Percentiles rank a stretch among this genome's conserved stretches.
Conservation (phyloP, 2,329 filamentous ascomycete species). For the Septoria linicola region DNA sequence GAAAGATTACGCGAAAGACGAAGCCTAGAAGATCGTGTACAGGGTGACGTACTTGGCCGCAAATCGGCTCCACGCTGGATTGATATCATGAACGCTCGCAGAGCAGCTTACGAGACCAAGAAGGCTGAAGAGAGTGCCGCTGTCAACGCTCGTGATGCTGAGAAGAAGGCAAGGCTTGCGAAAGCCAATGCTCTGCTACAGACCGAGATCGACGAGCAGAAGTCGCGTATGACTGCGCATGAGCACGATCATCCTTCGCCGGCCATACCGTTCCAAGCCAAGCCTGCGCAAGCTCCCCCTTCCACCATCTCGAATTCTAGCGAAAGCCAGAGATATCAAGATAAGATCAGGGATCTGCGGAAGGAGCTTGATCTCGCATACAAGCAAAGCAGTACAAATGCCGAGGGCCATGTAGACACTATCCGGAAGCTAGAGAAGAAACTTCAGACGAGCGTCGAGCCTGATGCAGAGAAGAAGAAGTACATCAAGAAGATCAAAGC, state of each 20-base stretch:
- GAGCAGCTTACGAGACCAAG: slow-evolving; percentile 23
- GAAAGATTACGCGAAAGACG: slow-evolving; percentile 3
- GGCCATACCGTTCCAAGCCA: slow-evolving; percentile 16
- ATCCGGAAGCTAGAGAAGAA: slow-evolving; percentile 26
- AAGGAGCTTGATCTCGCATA: slow-evolving; percentile 28
- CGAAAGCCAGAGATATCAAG: slow-evolving; percentile 24
- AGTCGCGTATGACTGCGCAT: slow-evolving; percentile 28
- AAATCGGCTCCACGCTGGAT: slow-evolving; percentile 26
- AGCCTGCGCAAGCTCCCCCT: not conserved
- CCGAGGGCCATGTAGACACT: slow-evolving; percentile 25
- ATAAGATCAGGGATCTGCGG: slow-evolving; percentile 26
- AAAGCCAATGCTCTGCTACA: slow-evolving; percentile 31
- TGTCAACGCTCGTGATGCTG: slow-evolving; percentile 19
- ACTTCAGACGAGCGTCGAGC: slow-evolving; percentile 19
- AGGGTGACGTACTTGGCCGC: slow-evolving; percentile 12
- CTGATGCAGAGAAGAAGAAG: slow-evolving; percentile 16
- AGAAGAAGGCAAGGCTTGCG: slow-evolving; percentile 24
- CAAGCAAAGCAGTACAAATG: slow-evolving; percentile 27
- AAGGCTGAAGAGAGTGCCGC: slow-evolving; percentile 20
- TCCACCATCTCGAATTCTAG: slow-evolving; percentile 11
- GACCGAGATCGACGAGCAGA: slow-evolving; percentile 34
- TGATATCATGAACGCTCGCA: slow-evolving; percentile 31
- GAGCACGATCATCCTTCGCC: slow-evolving; percentile 23
- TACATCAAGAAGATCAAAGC: slow-evolving; percentile 25
- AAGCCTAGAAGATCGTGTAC: slow-evolving; percentile 12